These are phyloP conservation scores for Apostasia shenzhenica DNA, from an alignment of 106 monocot species.

Conservation along the genomic window DNA sequence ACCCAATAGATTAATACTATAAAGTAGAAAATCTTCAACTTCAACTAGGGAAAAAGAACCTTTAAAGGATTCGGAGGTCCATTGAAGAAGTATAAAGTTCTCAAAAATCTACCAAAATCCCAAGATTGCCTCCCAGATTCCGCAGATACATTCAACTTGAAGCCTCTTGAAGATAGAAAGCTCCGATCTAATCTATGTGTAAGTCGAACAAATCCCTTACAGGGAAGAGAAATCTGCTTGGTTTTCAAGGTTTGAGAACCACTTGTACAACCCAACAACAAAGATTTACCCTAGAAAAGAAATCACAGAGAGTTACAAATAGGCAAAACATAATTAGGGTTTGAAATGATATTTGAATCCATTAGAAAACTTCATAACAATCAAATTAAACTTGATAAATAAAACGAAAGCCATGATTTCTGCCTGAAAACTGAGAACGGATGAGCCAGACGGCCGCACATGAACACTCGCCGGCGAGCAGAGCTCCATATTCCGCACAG, in stretches of 20 bases:
- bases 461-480: slow-evolving; percentile 7
- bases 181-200: slow-evolving; percentile 12
- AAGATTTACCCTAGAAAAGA: slow-evolving; percentile 35
- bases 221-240: slow-evolving; percentile 21
- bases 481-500: slow-evolving; percentile 7
- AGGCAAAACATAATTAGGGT: not conserved
- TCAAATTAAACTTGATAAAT: not conserved
- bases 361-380: not conserved
- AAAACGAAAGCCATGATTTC: not conserved
- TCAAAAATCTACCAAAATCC: slow-evolving; percentile 91
- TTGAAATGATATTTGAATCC: not conserved
- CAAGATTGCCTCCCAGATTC: slow-evolving; percentile 55
- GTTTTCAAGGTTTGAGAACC: slow-evolving; percentile 16
- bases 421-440: slow-evolving; percentile 6
- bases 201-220: slow-evolving; percentile 23
- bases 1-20: not conserved
- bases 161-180: slow-evolving; percentile 21
- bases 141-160: slow-evolving; percentile 38
- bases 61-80: slow-evolving; percentile 80
- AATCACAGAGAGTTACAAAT: not conserved
- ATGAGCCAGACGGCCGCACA: not conserved
- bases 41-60: slow-evolving; percentile 22
- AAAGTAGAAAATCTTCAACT: not conserved
- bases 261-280: slow-evolving; percentile 16
- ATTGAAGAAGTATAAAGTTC: slow-evolving; percentile 91